These are phyloP conservation scores for Colletotrichum nymphaeae DNA, from an alignment of 2,329 filamentous ascomycete genomes.

Conservation along the genomic window DNA sequence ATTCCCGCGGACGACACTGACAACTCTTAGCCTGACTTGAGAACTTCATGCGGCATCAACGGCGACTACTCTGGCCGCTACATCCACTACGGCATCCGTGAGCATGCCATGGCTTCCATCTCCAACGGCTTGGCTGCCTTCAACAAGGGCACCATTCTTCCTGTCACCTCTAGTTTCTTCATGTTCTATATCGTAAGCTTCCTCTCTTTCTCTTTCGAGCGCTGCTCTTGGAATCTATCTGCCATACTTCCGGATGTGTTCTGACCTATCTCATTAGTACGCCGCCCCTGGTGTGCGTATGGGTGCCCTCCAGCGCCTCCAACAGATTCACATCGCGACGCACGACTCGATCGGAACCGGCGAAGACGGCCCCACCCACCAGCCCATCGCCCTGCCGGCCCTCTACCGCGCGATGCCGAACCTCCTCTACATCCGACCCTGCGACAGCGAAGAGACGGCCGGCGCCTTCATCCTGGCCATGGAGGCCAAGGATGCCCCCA, in stretches of 20 bases:
- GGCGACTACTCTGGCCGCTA: slow-evolving; percentile 67
- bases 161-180: slow-evolving; percentile 70
- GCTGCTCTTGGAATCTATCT: not conserved
- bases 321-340: slow-evolving; percentile 69
- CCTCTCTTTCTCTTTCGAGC: slow-evolving; percentile 9
- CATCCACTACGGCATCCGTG: slow-evolving; percentile 70
- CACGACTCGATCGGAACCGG: slow-evolving; percentile 71
- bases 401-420: slow-evolving; percentile 74
- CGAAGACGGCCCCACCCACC: slow-evolving; percentile 72
- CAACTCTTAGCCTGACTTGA: slow-evolving; percentile 42
- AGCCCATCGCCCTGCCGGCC: slow-evolving; percentile 67
- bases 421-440: slow-evolving; percentile 68
- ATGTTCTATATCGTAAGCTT: slow-evolving; percentile 67
- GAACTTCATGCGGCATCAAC: slow-evolving; percentile 59
- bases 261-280: slow-evolving; percentile 44
- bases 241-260: not conserved
- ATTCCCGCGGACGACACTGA: not conserved
- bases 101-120: slow-evolving; percentile 70
- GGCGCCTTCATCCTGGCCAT: slow-evolving; percentile 65
- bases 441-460: slow-evolving; percentile 67
- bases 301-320: slow-evolving; percentile 67
- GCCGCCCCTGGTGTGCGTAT: slow-evolving; percentile 70
- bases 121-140: slow-evolving; percentile 71
- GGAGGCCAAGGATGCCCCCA: slow-evolving; percentile 51
- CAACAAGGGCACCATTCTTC: slow-evolving; percentile 64